Evolutionary conservation across 2,329 filamentous ascomycete genomes (phyloP).

Genomic region (Phialophora chinensis): DNA sequence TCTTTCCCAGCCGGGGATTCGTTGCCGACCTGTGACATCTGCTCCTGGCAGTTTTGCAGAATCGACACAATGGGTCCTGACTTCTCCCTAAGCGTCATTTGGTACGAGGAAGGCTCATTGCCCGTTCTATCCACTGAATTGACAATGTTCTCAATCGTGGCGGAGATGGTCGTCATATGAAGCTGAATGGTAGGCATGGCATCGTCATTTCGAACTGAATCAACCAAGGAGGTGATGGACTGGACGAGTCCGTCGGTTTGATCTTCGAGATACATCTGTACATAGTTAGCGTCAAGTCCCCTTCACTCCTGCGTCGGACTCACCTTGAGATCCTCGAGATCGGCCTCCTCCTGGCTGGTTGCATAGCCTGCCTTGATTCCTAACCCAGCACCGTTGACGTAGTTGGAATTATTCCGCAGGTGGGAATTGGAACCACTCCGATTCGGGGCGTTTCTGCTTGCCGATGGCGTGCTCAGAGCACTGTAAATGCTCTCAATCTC

Average conservation of each 20-base stretch:
- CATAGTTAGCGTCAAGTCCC: neutral
- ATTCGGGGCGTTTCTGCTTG: conserved; percentile 45
- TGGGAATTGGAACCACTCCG: conserved; percentile 17
- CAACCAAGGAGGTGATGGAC: conserved; percentile 80
- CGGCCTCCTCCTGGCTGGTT: conserved; percentile 51
- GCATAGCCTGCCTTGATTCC: conserved; percentile 45
- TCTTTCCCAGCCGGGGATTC: conserved; percentile 62
- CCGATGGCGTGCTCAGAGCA: conserved; percentile 68
- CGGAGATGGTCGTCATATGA: conserved; percentile 73
- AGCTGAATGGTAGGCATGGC: conserved; percentile 68
- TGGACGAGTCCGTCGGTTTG: conserved; percentile 80
- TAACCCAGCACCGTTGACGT: conserved; percentile 33
- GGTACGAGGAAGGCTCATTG: conserved; percentile 53
- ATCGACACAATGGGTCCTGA: conserved; percentile 49
- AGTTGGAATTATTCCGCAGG: conserved; percentile 27
- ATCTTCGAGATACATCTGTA: conserved; percentile 77
- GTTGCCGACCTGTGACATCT: conserved; percentile 68
- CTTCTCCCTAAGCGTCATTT: conserved; percentile 52
- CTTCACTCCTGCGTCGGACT: conserved; percentile 27
- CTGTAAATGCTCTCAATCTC: conserved; percentile 77
- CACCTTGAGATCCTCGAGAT: conserved; percentile 68
- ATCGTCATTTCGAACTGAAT: conserved; percentile 70
- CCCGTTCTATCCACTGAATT: conserved; percentile 66
- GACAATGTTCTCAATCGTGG: conserved; percentile 73
- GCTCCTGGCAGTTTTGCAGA: conserved; percentile 67